phyloP scores from a whole-genome alignment of 441 rosid species.

The Corymbia citriodora region DNA sequence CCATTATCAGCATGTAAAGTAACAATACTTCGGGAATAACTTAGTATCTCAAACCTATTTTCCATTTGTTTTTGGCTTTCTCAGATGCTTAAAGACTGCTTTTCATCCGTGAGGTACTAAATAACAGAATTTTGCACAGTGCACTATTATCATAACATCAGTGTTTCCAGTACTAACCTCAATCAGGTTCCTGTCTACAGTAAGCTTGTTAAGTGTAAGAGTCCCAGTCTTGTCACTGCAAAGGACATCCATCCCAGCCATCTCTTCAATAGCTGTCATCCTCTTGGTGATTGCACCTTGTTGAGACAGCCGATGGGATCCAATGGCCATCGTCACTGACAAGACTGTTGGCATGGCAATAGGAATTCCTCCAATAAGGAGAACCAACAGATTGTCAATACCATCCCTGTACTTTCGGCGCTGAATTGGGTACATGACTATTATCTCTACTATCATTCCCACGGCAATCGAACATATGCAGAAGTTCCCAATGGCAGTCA shows the following conservation, averaged over 20 bases:
- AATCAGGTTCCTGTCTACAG: conserved; percentile 54
- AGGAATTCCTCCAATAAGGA: conserved; percentile 68
- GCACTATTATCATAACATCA: not conserved
- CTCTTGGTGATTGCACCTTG: conserved; percentile 76
- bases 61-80: not conserved
- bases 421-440: conserved; percentile 67
- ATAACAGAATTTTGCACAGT: not conserved
- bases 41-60: not conserved
- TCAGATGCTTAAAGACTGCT: not conserved
- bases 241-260: conserved; percentile 77
- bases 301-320: conserved; percentile 60
- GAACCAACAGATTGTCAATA: conserved; percentile 59
- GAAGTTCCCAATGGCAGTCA: conserved; percentile 72
- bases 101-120: not conserved
- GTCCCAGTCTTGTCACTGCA: conserved; percentile 81
- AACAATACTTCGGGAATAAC: not conserved
- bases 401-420: conserved; percentile 52
- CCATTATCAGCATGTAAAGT: not conserved
- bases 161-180: conserved; percentile 27
- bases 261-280: conserved; percentile 72
- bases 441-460: conserved; percentile 57
- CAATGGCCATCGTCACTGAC: conserved; percentile 72
- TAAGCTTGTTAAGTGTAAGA: conserved; percentile 71
- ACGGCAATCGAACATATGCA: conserved; percentile 59
- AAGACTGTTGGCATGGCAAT: conserved; percentile 78